Conservation (phyloP, 495 filamentous ascomycete genomes). For the Penicillium arizonense region DNA sequence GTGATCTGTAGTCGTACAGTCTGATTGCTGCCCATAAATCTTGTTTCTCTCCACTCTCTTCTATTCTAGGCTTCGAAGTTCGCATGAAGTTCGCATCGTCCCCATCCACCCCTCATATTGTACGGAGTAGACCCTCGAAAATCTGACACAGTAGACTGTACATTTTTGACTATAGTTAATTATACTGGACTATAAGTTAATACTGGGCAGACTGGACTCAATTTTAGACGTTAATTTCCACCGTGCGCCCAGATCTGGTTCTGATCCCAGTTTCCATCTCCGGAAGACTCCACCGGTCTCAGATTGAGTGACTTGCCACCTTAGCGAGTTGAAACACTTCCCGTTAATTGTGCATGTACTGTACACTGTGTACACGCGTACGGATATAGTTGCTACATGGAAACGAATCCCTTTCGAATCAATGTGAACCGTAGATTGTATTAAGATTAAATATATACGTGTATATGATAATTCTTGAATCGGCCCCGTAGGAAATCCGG, state of each 20-base stretch:
- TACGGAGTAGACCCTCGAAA: too few relatives aligned
- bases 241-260: constrained; percentile 24
- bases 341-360: neutral
- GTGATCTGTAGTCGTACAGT: neutral
- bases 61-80: neutral
- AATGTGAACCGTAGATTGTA: neutral
- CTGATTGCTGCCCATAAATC: neutral
- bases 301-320: constrained; percentile 22
- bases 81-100: constrained; percentile 7
- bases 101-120: too few relatives aligned
- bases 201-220: too few relatives aligned
- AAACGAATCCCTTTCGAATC: too few relatives aligned
- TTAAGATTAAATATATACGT: constrained; percentile 5
- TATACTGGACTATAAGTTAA: too few relatives aligned
- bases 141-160: neutral
- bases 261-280: constrained; percentile 17
- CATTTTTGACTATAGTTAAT: too few relatives aligned
- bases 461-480: neutral
- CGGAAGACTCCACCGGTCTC: constrained; percentile 16
- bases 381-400: neutral
- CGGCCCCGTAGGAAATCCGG: too few relatives aligned
- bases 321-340: neutral
- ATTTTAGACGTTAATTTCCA: constrained; percentile 17
- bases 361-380: neutral
- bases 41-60: neutral